Percentiles rank a stretch among this genome's conserved stretches.
phyloP scores from a whole-genome alignment of 2,329 filamentous ascomycete species.

The Cordyceps cateniannulata region DNA sequence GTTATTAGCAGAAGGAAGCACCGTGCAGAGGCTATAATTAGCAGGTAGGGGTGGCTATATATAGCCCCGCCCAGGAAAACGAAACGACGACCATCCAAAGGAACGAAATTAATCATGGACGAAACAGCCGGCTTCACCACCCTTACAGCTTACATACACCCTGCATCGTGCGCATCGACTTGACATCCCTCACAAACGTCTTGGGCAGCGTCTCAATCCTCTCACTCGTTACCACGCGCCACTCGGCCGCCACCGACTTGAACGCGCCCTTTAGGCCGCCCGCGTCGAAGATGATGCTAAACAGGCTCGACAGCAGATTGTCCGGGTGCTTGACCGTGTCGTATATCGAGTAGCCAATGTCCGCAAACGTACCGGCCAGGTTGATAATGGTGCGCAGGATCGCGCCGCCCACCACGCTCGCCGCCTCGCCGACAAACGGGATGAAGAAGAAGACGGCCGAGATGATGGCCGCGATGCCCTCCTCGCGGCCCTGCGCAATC shows the following conservation, averaged over 20 bases:
- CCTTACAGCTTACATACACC: not conserved
- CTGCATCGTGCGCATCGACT: not conserved
- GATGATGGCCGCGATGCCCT: slow-evolving; percentile 5
- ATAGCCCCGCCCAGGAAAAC: too few relatives aligned
- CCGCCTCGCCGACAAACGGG: slow-evolving; percentile 8
- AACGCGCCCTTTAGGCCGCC: not conserved
- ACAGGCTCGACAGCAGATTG: not conserved
- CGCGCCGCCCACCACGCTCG: not conserved
- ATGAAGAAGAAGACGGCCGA: slow-evolving; percentile 7
- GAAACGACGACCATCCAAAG: not conserved
- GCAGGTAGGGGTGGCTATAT: too few relatives aligned
- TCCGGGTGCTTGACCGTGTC: slow-evolving; percentile 2
- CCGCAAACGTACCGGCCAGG: slow-evolving; percentile 1
- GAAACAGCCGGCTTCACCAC: not conserved
- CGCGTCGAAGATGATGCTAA: slow-evolving; percentile 2
- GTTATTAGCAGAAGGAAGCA: too few relatives aligned
- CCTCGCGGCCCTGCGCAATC: slow-evolving; percentile 47
- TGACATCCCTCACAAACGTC: not conserved
- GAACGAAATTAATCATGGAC: not conserved
- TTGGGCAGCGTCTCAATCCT: slow-evolving; percentile 5
- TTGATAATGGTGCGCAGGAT: slow-evolving; percentile 7
- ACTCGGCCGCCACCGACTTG: not conserved
- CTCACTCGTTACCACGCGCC: not conserved
- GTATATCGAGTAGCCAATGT: slow-evolving; percentile 10
- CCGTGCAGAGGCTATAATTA: too few relatives aligned